Base-by-base conservation (phyloP, 495 filamentous ascomycete genomes). In the Pseudevernia furfuracea region DNA sequence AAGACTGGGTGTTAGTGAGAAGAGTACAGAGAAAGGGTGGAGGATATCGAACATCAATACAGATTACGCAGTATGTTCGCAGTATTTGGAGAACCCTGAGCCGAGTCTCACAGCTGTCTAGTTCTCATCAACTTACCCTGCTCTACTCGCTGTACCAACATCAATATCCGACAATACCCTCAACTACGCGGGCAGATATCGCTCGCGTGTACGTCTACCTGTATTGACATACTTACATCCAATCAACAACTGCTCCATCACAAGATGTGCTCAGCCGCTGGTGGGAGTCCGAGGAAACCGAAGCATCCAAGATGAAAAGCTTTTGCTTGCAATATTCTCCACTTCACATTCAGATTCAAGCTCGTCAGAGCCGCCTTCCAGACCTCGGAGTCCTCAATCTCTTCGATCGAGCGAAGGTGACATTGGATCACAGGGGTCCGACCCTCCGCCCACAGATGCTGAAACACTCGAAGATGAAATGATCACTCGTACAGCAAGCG, bases 51-150 rank as follows among this genome's bases (percentile, higher is more conserved):
- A 83, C 37, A 92, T 99, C 71, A 99, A 99, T 75, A 76, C 79
- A 41, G 89, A 94, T 73, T 96, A 96, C 72, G 75, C 76, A 71
- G 87, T 89, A 77, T 60, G 73, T 66, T 68, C 4, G 34, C 57
- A 68, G 53, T 15, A 21, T 25, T 61, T 43, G 12, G 37, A 23
- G 48, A 44, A 21, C 23, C 48, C 58, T 15, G 17, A 44, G 60
- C 61, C 23, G 44, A 59, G 66, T 61, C 71, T 81, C 53, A 80
- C 69, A 67, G 8, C 21, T 49, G 41, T 70, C 39, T 64, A 89
- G 86, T 97, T 96, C 71, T 96, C 92, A 37, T 86, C 90, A 17
- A 99, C 95, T n/a, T 99, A 99, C 74, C 94, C 94, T 43, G 86
- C 87, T 1, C 67, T 96, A 28, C 82, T 99, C 17, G 84, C 84